Base-by-base conservation (phyloP, 192 early-diverging fungal species). In the Umbelopsis isabellina region DNA sequence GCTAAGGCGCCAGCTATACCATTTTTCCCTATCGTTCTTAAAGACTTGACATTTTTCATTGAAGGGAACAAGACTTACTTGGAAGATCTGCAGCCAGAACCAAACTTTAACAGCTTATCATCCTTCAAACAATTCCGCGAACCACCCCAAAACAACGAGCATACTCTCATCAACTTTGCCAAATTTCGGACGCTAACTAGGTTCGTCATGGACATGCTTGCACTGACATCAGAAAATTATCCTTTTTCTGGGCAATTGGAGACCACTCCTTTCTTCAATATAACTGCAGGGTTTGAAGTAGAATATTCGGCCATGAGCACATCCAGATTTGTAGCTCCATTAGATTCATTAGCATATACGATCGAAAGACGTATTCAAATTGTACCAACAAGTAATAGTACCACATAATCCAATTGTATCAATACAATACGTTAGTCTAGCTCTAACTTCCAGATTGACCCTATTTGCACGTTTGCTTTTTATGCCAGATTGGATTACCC, bases 31-130 rank as follows among this genome's bases (percentile, higher is more conserved):
- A 73, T 91, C 9, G 76, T 91, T 6, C 80, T 93, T 52, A 93
- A 93, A 67, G 92, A 93, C 67, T 78, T 90, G 25, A 90, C 87
- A 15, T 91, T 93, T 71, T 79, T 91, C 46, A 74, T 91, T 64
- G 90, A 93, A 58, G 92, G 92, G n/a, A 91, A 88, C 44, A 79
- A 82, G 18, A 86, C 84, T 1, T 74, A 68, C 58, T 55, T 79
- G 12, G 66, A 45, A 47, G 25, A 18, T 25, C n/a, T 27, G 65
- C 46, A 6, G n/a, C 7, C 27, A 12, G 18, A 49, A 46, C 33
- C 18, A 49, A 50, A n/a, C 20, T 25, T 27, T 20, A 16, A 15
- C 25, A n/a, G 18, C 10, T 9, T 10, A 30, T 51, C 51, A 10
- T 44, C 70, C 33, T 47, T 52, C 23, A 27, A 52, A 48, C 35